Conservation (phyloP, 768 basidiomycete species). For the Sporobolomyces phaffii region DNA sequence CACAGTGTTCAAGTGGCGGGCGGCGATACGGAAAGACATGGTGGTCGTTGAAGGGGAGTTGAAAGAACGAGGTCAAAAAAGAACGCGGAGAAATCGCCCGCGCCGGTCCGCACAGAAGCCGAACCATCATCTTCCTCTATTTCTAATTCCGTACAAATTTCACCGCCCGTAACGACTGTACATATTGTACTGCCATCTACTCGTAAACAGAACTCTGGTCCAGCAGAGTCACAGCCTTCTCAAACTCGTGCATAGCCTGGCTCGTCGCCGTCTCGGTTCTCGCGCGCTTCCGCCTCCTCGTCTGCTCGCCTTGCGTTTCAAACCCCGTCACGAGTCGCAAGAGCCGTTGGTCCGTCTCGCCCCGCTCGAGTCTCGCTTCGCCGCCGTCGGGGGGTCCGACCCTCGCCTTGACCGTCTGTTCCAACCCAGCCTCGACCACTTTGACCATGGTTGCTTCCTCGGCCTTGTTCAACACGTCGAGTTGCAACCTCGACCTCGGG, state of each 20-base stretch:
- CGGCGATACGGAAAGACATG: conserved; percentile 7
- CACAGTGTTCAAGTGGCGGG: background rate
- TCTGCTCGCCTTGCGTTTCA: background rate
- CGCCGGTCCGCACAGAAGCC: background rate
- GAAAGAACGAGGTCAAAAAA: background rate
- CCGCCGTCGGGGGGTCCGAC: background rate
- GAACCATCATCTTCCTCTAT: too few relatives aligned
- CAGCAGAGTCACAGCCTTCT: background rate
- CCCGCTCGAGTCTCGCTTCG: background rate
- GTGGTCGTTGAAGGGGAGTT: background rate
- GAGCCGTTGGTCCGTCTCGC: background rate
- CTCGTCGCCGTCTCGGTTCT: background rate
- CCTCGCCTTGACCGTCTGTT: background rate
- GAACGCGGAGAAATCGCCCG: background rate
- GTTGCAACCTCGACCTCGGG: background rate
- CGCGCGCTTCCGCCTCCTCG: background rate
- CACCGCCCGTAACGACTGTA: too few relatives aligned
- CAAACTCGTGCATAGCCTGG: background rate
- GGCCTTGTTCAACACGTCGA: conserved; percentile 8
- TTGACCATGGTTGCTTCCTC: background rate
- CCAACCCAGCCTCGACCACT: background rate
- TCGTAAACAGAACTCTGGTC: background rate
- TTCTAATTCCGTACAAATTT: too few relatives aligned
- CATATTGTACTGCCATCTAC: background rate
- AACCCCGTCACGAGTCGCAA: background rate